These are phyloP conservation scores for Dictyostelium capitatum DNA, from an alignment of 78 protist species.

Conservation along the genomic window DNA sequence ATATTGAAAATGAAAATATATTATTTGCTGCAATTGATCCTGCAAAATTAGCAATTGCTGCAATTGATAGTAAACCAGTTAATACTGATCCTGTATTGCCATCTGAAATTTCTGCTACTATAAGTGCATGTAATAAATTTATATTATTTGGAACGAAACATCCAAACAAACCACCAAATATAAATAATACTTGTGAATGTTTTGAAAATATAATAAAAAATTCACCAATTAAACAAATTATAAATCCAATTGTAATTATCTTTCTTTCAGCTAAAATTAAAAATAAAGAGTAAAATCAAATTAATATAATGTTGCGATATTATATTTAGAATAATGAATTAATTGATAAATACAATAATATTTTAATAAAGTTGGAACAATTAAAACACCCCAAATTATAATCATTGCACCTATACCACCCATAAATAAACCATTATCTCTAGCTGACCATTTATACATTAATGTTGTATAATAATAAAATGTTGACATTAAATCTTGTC, in stretches of 20 bases:
- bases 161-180: background rate
- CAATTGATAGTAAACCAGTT: conserved; percentile 5
- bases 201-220: conserved; percentile 18
- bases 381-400: background rate
- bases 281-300: too few species aligned
- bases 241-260: background rate
- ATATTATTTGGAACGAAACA: background rate
- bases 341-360: conserved; percentile 16
- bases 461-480: background rate
- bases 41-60: background rate
- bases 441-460: conserved; percentile 7
- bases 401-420: background rate
- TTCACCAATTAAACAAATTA: background rate
- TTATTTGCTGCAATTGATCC: background rate
- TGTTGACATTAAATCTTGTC: background rate
- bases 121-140: conserved; percentile 16
- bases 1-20: conserved; percentile 24
- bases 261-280: conserved; percentile 36
- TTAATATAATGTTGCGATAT: too few species aligned
- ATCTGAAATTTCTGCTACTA: conserved; percentile 19
- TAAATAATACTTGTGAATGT: conserved; percentile 12
- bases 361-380: conserved; percentile 12
- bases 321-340: too few species aligned
- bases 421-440: background rate
- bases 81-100: conserved; percentile 20